These are phyloP conservation scores for Ustanciosporium gigantosporum DNA, from an alignment of 1,284 basidiomycete genomes.

Conservation along the genomic window DNA sequence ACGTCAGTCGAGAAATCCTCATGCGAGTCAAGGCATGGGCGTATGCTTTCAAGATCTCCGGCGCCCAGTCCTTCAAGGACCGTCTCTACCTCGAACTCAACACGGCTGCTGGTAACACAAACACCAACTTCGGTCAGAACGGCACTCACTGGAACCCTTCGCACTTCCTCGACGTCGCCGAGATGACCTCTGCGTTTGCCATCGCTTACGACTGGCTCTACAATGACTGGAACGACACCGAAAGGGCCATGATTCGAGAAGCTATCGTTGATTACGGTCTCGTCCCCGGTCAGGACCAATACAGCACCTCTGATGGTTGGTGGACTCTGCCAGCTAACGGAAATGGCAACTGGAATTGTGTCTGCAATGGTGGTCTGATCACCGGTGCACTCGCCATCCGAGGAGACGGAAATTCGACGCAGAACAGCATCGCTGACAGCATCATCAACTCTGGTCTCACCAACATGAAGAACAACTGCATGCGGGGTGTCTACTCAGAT, in stretches of 20 bases:
- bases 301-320: conserved; percentile 62
- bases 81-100: conserved; percentile 79
- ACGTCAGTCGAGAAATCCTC: conserved; percentile 87
- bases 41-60: conserved; percentile 87
- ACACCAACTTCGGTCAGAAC: conserved; percentile 67
- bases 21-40: conserved; percentile 86
- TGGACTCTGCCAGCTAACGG: conserved; percentile 62
- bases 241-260: conserved; percentile 72
- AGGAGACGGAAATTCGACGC: conserved; percentile 70
- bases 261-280: conserved; percentile 78
- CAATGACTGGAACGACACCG: conserved; percentile 76
- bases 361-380: conserved; percentile 88
- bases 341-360: conserved; percentile 94
- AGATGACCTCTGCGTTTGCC: conserved; percentile 69
- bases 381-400: conserved; percentile 87
- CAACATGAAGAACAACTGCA: conserved; percentile 82
- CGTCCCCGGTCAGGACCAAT: conserved; percentile 64
- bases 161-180: conserved; percentile 94
- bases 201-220: conserved; percentile 95
- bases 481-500: conserved; percentile 68
- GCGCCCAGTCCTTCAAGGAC: conserved; percentile 86
- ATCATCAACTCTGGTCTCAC: conserved; percentile 72
- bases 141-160: conserved; percentile 72
- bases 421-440: conserved; percentile 71
- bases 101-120: conserved; percentile 58